Base-by-base conservation (phyloP, 108 stramenopile species). In the Schizochytrium sp. region DNA sequence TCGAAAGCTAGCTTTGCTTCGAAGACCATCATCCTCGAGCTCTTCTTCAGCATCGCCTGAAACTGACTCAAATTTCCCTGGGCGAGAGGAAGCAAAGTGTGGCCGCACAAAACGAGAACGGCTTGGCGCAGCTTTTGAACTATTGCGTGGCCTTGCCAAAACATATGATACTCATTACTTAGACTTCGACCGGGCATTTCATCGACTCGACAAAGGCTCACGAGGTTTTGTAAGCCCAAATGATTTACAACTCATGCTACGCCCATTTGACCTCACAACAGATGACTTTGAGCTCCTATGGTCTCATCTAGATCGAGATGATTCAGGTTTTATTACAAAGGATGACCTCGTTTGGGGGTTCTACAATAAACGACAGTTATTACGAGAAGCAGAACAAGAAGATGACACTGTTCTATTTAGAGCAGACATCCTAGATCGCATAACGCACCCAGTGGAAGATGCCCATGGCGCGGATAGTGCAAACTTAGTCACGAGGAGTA, bases 271-370 rank as follows among this genome's bases (percentile, higher is more conserved):
- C 5, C 76, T 83, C 15, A 47, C 76, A 40, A 53, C 49, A 7
- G 53, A 83, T 40, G 76, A 83, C 53, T 5, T 7, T 53, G 40
- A 1, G 50, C 47, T 83, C 28, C 47, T 83, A 10, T 83, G 76
- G 76, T 49, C 47, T 47, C 76, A 83, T 3, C 55, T 83, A 55
- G 76, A 83, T 83, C 76, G 76, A 7, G 40, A 83, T 28, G 15
- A 42, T 5, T 55, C 47, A 5, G 76, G 76, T 10, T 83, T 83
- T 28, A 53, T 83, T 13, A 5, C 47, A 5, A 83, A 83, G 28
- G 76, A 83, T 28, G 53, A 49, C 76, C 47, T 83, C 50, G 76
- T 83, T 83, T 83, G 50, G 53, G 76, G 76, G 50, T 83, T 83
- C 55, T 83, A 83, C 53, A 83, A 83, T 40, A 49, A 83, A 2